These are phyloP conservation scores for Beauveria asiatica DNA, from an alignment of 2,329 filamentous ascomycete genomes.

Conservation along the genomic window DNA sequence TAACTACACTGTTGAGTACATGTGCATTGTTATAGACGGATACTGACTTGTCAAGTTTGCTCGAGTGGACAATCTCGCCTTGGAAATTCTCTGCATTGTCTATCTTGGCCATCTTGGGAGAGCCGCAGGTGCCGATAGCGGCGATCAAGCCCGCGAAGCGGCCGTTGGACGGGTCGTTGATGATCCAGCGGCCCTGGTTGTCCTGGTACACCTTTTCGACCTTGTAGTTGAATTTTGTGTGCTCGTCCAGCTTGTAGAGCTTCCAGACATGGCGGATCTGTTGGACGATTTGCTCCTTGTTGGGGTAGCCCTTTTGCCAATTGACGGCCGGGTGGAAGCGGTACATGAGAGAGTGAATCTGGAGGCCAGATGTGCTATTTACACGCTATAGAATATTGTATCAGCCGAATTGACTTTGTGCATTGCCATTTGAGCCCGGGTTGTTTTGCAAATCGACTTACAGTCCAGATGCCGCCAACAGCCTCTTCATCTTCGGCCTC, in stretches of 20 bases:
- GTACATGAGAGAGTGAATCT: slow-evolving; percentile 83
- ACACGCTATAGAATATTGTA: slow-evolving; percentile 44
- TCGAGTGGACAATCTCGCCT: slow-evolving; percentile 67
- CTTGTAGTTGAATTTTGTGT: slow-evolving; percentile 62
- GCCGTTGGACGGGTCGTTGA: slow-evolving; percentile 64
- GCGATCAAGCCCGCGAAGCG: slow-evolving; percentile 72
- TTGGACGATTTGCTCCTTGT: slow-evolving; percentile 63
- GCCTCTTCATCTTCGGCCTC: slow-evolving; percentile 59
- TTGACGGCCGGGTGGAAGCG: slow-evolving; percentile 74
- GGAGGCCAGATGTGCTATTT: slow-evolving; percentile 72
- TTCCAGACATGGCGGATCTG: slow-evolving; percentile 69
- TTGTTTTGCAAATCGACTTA: slow-evolving; percentile 29
- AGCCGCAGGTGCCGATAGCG: slow-evolving; percentile 72
- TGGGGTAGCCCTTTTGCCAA: slow-evolving; percentile 70
- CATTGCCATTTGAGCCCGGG: background rate
- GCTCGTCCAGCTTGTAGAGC: slow-evolving; percentile 59
- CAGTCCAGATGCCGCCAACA: slow-evolving; percentile 74
- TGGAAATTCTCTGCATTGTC: slow-evolving; percentile 64
- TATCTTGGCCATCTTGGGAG: slow-evolving; percentile 63
- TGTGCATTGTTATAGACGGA: background rate
- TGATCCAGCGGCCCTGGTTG: slow-evolving; percentile 61
- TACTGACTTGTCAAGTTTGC: slow-evolving; percentile 54
- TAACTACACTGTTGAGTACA: slow-evolving; percentile 7
- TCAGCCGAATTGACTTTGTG: background rate
- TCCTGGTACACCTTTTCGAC: slow-evolving; percentile 65